phyloP scores from a whole-genome alignment of 352 stramenopile genomes.

The Globisporangium emineosum region DNA sequence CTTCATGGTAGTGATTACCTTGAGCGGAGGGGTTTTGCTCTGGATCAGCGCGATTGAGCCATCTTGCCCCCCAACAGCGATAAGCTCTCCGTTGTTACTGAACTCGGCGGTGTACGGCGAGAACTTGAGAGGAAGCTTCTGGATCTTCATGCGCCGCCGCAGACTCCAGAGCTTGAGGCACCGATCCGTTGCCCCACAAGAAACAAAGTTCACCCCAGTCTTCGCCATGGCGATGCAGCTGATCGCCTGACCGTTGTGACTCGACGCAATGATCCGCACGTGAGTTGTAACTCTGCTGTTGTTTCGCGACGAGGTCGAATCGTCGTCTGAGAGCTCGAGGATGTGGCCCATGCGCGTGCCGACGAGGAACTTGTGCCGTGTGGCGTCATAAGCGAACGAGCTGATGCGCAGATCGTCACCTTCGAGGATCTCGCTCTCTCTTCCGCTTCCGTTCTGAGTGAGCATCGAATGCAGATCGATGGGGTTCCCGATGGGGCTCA shows the following conservation, averaged over 20 bases:
- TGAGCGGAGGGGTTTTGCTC: constrained; percentile 18
- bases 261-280: constrained; percentile 43
- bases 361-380: constrained; percentile 45
- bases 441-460: neutral
- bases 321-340: constrained; percentile 41
- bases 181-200: constrained; percentile 37
- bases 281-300: neutral
- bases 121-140: constrained; percentile 28
- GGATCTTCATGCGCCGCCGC: constrained; percentile 26
- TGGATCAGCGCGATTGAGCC: constrained; percentile 48
- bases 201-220: constrained; percentile 47
- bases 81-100: constrained; percentile 39
- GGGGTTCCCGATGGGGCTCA: constrained; percentile 62
- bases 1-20: constrained; percentile 48
- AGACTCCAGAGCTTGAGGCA: constrained; percentile 64
- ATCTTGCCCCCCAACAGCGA: constrained; percentile 58
- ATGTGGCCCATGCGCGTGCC: constrained; percentile 58
- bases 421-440: constrained; percentile 20
- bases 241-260: constrained; percentile 30
- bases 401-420: constrained; percentile 67
- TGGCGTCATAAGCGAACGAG: constrained; percentile 65
- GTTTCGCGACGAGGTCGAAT: neutral
- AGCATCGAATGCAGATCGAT: constrained; percentile 52
- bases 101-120: constrained; percentile 31
- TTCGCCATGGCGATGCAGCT: constrained; percentile 23